Conservation (phyloP, 495 filamentous ascomycete species). For the Hypoxylon subgilvum region DNA sequence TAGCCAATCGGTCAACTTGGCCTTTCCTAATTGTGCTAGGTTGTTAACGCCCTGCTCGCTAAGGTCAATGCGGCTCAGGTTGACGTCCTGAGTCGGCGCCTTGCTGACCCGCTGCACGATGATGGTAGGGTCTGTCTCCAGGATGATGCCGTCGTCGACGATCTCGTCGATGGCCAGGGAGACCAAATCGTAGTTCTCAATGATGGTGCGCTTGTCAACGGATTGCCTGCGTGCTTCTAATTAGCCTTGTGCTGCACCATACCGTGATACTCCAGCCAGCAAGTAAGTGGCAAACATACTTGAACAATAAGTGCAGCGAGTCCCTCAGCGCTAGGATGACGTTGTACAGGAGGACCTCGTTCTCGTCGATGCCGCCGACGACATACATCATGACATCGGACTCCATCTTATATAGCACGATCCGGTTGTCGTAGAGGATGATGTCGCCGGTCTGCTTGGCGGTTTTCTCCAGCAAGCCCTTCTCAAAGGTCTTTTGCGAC, state of each 20-base stretch:
- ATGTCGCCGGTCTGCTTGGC: slow-evolving; percentile 94
- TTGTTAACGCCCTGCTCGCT: slow-evolving; percentile 96
- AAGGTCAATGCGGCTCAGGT: slow-evolving; percentile 90
- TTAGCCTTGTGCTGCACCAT: slow-evolving; percentile 5
- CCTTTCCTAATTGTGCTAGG: slow-evolving; percentile 92
- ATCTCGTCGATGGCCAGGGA: slow-evolving; percentile 94
- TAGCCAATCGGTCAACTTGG: slow-evolving; percentile 87
- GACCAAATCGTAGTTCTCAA: slow-evolving; percentile 95
- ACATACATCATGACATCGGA: slow-evolving; percentile 97
- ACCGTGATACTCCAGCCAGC: not conserved
- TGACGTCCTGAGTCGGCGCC: slow-evolving; percentile 89
- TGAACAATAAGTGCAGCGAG: slow-evolving; percentile 87
- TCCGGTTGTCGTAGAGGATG: slow-evolving; percentile 91
- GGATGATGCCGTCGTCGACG: slow-evolving; percentile 92
- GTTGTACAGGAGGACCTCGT: slow-evolving; percentile 94
- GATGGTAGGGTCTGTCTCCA: slow-evolving; percentile 93
- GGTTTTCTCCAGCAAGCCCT: slow-evolving; percentile 93
- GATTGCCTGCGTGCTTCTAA: slow-evolving; percentile 67
- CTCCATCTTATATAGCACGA: slow-evolving; percentile 97
- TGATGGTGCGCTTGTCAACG: slow-evolving; percentile 94
- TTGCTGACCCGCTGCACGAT: slow-evolving; percentile 89
- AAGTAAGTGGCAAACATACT: slow-evolving; percentile 61
- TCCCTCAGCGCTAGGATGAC: slow-evolving; percentile 88
- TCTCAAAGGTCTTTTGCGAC: slow-evolving; percentile 94
- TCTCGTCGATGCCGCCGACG: slow-evolving; percentile 89